Percentiles rank a stretch among this genome's conserved stretches.
These are phyloP conservation scores for Trichophyton equinum DNA, from an alignment of 2,329 filamentous ascomycete genomes.

Conservation along the genomic window DNA sequence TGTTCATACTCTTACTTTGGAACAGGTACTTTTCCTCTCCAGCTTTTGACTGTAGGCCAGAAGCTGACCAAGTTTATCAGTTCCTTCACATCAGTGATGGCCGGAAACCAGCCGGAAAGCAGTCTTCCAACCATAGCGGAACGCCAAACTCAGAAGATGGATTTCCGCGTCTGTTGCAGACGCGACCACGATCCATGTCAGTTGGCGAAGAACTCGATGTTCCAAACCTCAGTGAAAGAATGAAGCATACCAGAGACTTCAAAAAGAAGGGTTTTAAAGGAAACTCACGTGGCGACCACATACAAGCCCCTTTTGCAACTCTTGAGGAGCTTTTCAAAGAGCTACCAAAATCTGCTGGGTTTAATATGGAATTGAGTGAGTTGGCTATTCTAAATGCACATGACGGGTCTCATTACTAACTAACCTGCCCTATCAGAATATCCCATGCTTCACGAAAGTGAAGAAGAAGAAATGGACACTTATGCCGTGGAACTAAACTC, in stretches of 20 bases:
- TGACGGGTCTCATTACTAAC: not conserved
- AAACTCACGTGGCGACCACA: slow-evolving; percentile 85
- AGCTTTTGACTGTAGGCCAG: not conserved
- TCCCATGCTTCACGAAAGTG: slow-evolving; percentile 90
- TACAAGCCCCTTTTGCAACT: slow-evolving; percentile 90
- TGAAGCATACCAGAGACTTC: slow-evolving; percentile 95
- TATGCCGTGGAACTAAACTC: slow-evolving; percentile 72
- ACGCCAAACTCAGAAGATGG: slow-evolving; percentile 5
- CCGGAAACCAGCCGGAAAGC: slow-evolving; percentile 26
- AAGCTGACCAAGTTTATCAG: slow-evolving; percentile 14
- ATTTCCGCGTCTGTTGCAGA: slow-evolving; percentile 25
- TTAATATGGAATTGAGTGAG: slow-evolving; percentile 91
- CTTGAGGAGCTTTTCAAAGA: slow-evolving; percentile 85
- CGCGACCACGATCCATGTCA: slow-evolving; percentile 46
- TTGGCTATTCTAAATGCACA: slow-evolving; percentile 8
- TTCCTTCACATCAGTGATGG: slow-evolving; percentile 74
- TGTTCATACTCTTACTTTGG: slow-evolving; percentile 84
- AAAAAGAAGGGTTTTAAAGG: slow-evolving; percentile 92
- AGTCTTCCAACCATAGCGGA: not conserved
- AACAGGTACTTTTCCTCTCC: slow-evolving; percentile 44
- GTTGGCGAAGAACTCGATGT: slow-evolving; percentile 41
- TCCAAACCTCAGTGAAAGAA: slow-evolving; percentile 60
- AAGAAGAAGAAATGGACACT: slow-evolving; percentile 87
- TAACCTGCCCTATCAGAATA: slow-evolving; percentile 47
- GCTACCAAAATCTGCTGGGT: slow-evolving; percentile 69